phyloP scores from a whole-genome alignment of 768 basidiomycete species.

The Leccinum broughii region DNA sequence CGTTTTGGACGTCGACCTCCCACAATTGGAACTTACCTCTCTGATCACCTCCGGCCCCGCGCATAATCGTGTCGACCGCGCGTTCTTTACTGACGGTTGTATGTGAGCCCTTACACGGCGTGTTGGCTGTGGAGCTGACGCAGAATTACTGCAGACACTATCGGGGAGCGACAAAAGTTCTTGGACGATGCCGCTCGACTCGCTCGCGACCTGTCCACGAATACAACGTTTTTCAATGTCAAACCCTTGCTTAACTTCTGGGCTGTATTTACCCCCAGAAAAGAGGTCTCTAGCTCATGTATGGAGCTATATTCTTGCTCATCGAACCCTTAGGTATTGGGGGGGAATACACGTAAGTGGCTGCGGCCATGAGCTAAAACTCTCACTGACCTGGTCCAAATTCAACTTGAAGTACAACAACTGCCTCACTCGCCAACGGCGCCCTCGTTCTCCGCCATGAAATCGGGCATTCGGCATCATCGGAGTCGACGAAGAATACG shows the following conservation, averaged over 20 bases:
- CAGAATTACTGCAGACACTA: slow-evolving; percentile 43
- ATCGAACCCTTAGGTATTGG: slow-evolving; percentile 54
- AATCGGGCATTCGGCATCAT: slow-evolving; percentile 76
- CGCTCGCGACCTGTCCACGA: slow-evolving; percentile 66
- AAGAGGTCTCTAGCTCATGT: slow-evolving; percentile 47
- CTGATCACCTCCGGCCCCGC: slow-evolving; percentile 62
- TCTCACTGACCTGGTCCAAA: not conserved
- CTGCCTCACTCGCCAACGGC: slow-evolving; percentile 71
- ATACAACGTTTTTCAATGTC: slow-evolving; percentile 77
- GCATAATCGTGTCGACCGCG: slow-evolving; percentile 67
- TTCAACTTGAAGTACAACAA: slow-evolving; percentile 58
- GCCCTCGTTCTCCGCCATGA: slow-evolving; percentile 77
- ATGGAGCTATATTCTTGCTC: slow-evolving; percentile 22
- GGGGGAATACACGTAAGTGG: slow-evolving; percentile 68
- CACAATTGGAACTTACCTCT: slow-evolving; percentile 54
- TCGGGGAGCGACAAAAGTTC: slow-evolving; percentile 60
- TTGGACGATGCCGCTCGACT: slow-evolving; percentile 64
- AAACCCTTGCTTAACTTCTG: slow-evolving; percentile 78
- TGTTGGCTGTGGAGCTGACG: slow-evolving; percentile 2
- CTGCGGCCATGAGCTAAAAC: not conserved
- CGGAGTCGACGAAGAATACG: slow-evolving; percentile 80
- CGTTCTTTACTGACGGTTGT: slow-evolving; percentile 83
- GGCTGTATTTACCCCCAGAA: slow-evolving; percentile 76
- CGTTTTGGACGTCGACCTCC: slow-evolving; percentile 25
- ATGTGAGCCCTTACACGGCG: slow-evolving; percentile 27